phyloP scores from a whole-genome alignment of 495 filamentous ascomycete species.

The Talaromyces borbonicus region DNA sequence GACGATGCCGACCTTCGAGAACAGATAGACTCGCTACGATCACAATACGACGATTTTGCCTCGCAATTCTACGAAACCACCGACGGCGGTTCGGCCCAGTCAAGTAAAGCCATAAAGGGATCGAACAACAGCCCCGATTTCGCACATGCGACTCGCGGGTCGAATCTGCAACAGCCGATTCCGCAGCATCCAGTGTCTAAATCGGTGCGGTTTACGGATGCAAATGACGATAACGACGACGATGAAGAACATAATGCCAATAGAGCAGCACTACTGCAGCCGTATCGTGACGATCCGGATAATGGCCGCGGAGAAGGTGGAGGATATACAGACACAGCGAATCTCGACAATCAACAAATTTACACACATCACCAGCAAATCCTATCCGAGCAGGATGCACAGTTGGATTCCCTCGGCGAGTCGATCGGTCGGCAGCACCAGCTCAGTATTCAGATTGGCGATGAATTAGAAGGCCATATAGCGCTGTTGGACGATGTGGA shows the following conservation, averaged over 20 bases:
- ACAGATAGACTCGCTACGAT: constrained; percentile 49
- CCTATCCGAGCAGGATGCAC: constrained; percentile 79
- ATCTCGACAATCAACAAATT: constrained; percentile 75
- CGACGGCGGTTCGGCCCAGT: constrained; percentile 12
- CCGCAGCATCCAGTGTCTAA: constrained; percentile 49
- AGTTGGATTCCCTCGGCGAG: constrained; percentile 75
- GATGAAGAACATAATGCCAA: constrained; percentile 43
- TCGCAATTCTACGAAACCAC: constrained; percentile 51
- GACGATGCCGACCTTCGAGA: constrained; percentile 55
- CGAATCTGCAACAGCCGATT: constrained; percentile 37
- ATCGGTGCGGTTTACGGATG: constrained; percentile 86
- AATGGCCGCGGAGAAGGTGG: constrained; percentile 34
- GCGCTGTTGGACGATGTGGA: constrained; percentile 84
- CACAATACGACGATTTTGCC: constrained; percentile 48
- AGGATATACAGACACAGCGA: constrained; percentile 44
- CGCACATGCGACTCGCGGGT: constrained; percentile 42
- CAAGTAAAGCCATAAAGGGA: constrained; percentile 34
- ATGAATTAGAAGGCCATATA: constrained; percentile 88
- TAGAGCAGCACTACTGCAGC: constrained; percentile 51
- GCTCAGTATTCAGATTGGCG: constrained; percentile 89
- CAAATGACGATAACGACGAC: constrained; percentile 37
- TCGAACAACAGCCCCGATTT: constrained; percentile 64
- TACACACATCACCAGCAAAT: constrained; percentile 73
- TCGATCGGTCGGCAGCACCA: constrained; percentile 89
- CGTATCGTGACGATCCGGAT: constrained; percentile 50